Evolutionary conservation across 73 alveolate species (phyloP).

Genomic region (Paramecium biaurelia): DNA sequence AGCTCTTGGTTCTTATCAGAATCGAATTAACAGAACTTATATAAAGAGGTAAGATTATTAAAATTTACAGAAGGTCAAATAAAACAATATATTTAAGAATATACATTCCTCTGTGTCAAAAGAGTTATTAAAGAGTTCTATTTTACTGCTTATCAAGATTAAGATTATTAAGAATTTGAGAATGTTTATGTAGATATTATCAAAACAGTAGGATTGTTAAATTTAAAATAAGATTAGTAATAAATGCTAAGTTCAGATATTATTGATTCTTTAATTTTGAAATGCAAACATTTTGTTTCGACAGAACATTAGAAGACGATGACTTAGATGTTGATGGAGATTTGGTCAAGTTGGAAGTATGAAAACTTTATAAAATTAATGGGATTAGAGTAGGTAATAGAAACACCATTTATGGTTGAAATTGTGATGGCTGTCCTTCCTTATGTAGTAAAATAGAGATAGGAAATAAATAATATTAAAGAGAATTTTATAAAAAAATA

Average conservation of each 20-base stretch:
- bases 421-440: constrained; percentile 17
- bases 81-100: neutral
- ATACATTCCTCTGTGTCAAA: neutral
- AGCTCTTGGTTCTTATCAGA: constrained; percentile 2
- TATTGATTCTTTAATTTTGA: neutral
- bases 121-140: neutral
- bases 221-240: neutral
- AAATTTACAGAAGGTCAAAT: neutral
- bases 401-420: constrained; percentile 12
- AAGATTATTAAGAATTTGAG: neutral
- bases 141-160: neutral
- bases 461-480: neutral
- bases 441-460: neutral
- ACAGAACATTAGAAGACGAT: neutral
- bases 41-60: neutral
- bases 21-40: neutral
- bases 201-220: neutral
- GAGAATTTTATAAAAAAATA: neutral
- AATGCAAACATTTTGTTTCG: neutral
- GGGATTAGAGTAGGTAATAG: neutral
- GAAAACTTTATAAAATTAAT: neutral
- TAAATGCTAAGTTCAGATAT: neutral
- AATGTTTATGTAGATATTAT: neutral
- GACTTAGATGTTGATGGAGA: neutral
- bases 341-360: neutral